Evolutionary conservation across 441 rosid species (phyloP).

Genomic region (Adansonia gregorii): DNA sequence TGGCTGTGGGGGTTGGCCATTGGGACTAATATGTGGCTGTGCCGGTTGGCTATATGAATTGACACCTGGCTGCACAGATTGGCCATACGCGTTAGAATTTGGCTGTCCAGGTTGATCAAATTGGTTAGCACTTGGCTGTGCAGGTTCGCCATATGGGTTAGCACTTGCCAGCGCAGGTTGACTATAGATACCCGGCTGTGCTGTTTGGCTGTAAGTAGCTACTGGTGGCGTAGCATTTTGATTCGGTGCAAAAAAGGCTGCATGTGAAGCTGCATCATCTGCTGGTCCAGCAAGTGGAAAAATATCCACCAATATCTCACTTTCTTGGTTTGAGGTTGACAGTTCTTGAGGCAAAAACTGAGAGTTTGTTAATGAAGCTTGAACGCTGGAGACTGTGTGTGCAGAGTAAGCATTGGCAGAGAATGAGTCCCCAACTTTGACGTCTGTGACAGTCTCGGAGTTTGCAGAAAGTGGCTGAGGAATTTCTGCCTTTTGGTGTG

Average conservation of each 20-base stretch:
- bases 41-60: constrained; percentile 7
- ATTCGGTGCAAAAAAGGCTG: constrained; percentile 42
- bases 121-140: constrained; percentile 15
- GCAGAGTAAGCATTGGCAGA: constrained; percentile 58
- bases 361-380: constrained; percentile 42
- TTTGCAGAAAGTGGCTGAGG: constrained; percentile 38
- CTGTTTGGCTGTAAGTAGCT: constrained; percentile 44
- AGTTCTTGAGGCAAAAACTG: constrained; percentile 66
- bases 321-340: constrained; percentile 52
- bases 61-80: neutral
- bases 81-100: neutral
- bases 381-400: constrained; percentile 40
- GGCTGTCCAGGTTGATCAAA: constrained; percentile 17
- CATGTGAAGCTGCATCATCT: constrained; percentile 41
- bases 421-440: constrained; percentile 56
- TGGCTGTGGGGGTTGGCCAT: neutral
- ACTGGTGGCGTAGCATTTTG: constrained; percentile 38
- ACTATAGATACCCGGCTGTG: constrained; percentile 36
- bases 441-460: constrained; percentile 42
- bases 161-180: constrained; percentile 21
- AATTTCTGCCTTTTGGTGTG: constrained; percentile 47
- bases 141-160: constrained; percentile 10
- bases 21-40: neutral
- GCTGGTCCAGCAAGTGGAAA: constrained; percentile 78
- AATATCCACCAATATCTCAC: constrained; percentile 87